Percentiles rank a stretch among this genome's conserved stretches.
These are phyloP conservation scores for Phellinidium pouzarii DNA, from an alignment of 1,284 basidiomycete genomes.

Conservation along the genomic window DNA sequence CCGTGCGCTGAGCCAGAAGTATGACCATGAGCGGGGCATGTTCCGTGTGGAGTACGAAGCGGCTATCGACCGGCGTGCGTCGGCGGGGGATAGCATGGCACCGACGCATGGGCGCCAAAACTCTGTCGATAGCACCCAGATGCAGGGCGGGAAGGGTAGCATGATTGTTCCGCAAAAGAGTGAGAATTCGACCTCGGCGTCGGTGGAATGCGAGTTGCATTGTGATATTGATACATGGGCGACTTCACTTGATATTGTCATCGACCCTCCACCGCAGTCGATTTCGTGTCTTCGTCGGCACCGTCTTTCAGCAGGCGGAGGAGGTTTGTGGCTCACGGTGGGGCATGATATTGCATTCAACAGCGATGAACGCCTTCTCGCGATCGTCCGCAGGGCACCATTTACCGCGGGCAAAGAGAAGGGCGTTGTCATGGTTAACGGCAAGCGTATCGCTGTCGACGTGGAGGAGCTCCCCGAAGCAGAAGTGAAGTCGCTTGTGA, in stretches of 20 bases:
- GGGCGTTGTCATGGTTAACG: slow-evolving; percentile 85
- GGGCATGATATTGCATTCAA: slow-evolving; percentile 79
- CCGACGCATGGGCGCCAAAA: slow-evolving; percentile 9
- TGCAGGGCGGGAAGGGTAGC: neutral
- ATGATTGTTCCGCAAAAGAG: slow-evolving; percentile 15
- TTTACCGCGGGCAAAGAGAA: slow-evolving; percentile 57
- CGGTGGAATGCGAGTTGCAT: slow-evolving; percentile 85
- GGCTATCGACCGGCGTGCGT: slow-evolving; percentile 42
- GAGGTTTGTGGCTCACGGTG: slow-evolving; percentile 94
- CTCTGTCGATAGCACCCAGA: slow-evolving; percentile 9
- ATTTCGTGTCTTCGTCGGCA: slow-evolving; percentile 85
- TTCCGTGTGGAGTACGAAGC: slow-evolving; percentile 86
- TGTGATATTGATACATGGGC: slow-evolving; percentile 95
- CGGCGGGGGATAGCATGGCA: slow-evolving; percentile 22
- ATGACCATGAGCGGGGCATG: slow-evolving; percentile 81
- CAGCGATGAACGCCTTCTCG: slow-evolving; percentile 68
- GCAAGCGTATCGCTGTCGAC: slow-evolving; percentile 81
- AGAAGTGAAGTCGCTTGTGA: slow-evolving; percentile 81
- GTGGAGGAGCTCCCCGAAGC: slow-evolving; percentile 83
- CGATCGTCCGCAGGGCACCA: slow-evolving; percentile 72
- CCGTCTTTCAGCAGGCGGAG: slow-evolving; percentile 79
- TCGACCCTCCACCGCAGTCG: slow-evolving; percentile 88
- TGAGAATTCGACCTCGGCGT: slow-evolving; percentile 11
- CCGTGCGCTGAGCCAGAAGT: slow-evolving; percentile 67
- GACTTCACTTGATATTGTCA: slow-evolving; percentile 78